Conservation (phyloP, 768 basidiomycete genomes). For the Dictyophora rubrovolvata region DNA sequence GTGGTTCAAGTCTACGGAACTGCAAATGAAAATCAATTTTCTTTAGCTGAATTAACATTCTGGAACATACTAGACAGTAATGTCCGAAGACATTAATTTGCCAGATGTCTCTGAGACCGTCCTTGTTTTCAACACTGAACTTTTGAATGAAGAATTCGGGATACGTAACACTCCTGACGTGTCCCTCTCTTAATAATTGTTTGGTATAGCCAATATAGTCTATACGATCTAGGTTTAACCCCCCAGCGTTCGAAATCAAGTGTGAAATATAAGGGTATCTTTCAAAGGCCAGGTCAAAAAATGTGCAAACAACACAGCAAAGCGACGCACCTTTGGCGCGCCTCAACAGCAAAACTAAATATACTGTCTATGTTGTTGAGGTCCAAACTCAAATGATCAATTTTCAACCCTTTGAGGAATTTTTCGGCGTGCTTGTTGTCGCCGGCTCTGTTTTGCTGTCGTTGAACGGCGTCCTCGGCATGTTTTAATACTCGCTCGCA, state of each 20-base stretch:
- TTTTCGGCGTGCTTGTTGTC: slow-evolving; percentile 41
- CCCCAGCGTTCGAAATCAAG: slow-evolving; percentile 71
- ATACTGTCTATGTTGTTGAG: slow-evolving; percentile 50
- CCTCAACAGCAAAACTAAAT: slow-evolving; percentile 47
- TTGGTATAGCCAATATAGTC: slow-evolving; percentile 36
- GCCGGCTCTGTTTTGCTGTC: slow-evolving; percentile 22
- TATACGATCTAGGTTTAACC: slow-evolving; percentile 46
- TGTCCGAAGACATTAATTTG: slow-evolving; percentile 80
- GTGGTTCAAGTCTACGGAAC: slow-evolving; percentile 52
- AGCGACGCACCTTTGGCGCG: slow-evolving; percentile 41
- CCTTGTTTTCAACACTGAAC: slow-evolving; percentile 46
- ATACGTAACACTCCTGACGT: slow-evolving; percentile 35
- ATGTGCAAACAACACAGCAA: background rate
- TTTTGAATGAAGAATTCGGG: slow-evolving; percentile 52
- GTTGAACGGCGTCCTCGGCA: slow-evolving; percentile 47
- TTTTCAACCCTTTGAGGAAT: slow-evolving; percentile 48
- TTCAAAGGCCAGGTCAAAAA: background rate
- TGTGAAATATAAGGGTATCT: slow-evolving; percentile 80
- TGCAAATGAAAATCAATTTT: slow-evolving; percentile 20
- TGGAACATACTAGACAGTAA: slow-evolving; percentile 54
- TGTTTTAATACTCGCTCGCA: slow-evolving; percentile 37
- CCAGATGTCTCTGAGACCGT: slow-evolving; percentile 75
- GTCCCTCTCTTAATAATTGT: slow-evolving; percentile 37
- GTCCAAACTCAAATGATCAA: slow-evolving; percentile 58
- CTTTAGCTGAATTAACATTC: background rate